Percentiles rank a stretch among this genome's conserved stretches.
phyloP scores from a whole-genome alignment of 2,329 filamentous ascomycete species.

The Fusarium sp. region DNA sequence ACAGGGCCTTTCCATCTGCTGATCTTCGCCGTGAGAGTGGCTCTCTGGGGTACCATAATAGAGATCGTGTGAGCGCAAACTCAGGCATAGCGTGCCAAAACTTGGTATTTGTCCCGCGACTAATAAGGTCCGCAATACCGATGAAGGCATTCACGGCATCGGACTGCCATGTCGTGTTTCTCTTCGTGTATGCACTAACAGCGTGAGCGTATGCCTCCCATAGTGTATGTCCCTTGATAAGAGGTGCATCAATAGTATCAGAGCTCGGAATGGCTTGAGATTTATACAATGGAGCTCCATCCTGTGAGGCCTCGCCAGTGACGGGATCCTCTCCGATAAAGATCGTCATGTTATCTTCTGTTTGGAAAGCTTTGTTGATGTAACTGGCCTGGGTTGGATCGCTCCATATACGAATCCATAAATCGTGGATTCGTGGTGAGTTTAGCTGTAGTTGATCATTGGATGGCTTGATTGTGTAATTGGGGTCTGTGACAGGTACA shows the following conservation, averaged over 20 bases:
- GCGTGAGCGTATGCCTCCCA: constrained; percentile 23
- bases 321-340: constrained; percentile 19
- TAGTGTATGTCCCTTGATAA: constrained; percentile 1
- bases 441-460: constrained; percentile 12
- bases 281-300: constrained; percentile 9
- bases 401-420: constrained; percentile 16
- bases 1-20: neutral
- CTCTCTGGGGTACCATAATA: constrained; percentile 18
- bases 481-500: neutral
- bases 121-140: constrained; percentile 24
- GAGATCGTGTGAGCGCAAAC: constrained; percentile 5
- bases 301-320: neutral
- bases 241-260: constrained; percentile 5
- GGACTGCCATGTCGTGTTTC: constrained; percentile 25
- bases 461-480: neutral
- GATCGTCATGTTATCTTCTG: constrained; percentile 2
- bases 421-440: neutral
- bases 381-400: constrained; percentile 10
- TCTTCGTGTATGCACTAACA: constrained; percentile 21
- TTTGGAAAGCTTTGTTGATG: constrained; percentile 20
- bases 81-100: constrained; percentile 29
- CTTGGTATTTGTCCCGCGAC: constrained; percentile 18
- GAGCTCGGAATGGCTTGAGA: constrained; percentile 4
- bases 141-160: constrained; percentile 29
- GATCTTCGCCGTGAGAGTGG: constrained; percentile 5